A percentile compares a stretch with the other conserved stretches of the same genome.
Evolutionary conservation across 78 protist genomes (phyloP).

Genomic region (slime mould (Dictyostelium discoideum)): DNA sequence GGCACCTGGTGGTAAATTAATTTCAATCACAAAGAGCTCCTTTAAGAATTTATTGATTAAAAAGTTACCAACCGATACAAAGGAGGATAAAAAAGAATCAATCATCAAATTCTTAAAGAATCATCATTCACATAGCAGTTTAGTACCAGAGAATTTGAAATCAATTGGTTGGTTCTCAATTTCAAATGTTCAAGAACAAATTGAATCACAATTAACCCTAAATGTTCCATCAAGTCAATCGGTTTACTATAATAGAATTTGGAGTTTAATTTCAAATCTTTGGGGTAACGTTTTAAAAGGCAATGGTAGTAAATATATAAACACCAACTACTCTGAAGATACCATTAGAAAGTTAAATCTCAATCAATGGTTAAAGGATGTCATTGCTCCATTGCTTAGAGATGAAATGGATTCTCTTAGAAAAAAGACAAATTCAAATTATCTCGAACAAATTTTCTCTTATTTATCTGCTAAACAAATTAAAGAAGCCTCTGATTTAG

Average conservation of each 20-base stretch:
- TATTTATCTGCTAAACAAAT: conserved; percentile 34
- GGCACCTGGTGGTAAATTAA: conserved; percentile 49
- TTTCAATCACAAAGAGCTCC: neutral
- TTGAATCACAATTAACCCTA: neutral
- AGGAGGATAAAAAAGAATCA: neutral
- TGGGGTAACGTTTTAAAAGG: conserved; percentile 35
- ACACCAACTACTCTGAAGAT: neutral
- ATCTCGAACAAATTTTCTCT: conserved; percentile 47
- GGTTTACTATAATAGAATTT: conserved; percentile 16
- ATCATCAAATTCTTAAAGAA: conserved; percentile 12
- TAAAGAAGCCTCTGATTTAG: conserved; percentile 13
- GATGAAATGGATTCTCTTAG: conserved; percentile 16
- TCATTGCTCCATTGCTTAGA: conserved; percentile 7
- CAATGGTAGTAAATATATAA: neutral
- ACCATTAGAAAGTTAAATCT: conserved; percentile 48
- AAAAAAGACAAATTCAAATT: neutral
- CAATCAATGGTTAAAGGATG: conserved; percentile 76
- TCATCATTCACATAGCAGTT: conserved; percentile 29
- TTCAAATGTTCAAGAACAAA: conserved; percentile 51
- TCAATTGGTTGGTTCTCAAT: conserved; percentile 42
- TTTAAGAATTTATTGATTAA: neutral
- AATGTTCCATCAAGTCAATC: neutral
- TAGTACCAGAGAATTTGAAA: conserved; percentile 8
- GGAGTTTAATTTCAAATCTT: conserved; percentile 34
- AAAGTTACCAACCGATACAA: neutral